Conservation (phyloP, 2,329 filamentous ascomycete genomes). For the Drechslera avenae region DNA sequence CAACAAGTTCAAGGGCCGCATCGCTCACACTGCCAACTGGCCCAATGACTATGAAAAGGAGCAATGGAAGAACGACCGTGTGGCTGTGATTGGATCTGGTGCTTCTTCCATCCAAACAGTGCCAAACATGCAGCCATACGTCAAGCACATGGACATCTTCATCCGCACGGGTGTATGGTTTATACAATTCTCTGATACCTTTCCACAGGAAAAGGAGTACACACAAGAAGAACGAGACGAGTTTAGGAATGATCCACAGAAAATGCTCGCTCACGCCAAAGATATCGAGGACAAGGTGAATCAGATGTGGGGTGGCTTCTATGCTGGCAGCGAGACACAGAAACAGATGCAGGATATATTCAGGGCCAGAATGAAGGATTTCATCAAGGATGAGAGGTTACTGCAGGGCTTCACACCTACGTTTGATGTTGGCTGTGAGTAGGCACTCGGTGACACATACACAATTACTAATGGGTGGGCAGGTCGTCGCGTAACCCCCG, state of each 20-base stretch:
- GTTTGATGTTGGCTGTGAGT: constrained; percentile 53
- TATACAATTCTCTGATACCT: constrained; percentile 54
- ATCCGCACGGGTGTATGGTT: constrained; percentile 55
- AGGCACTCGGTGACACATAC: too few species aligned
- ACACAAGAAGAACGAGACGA: constrained; percentile 49
- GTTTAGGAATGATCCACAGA: constrained; percentile 51
- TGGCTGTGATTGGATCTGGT: constrained; percentile 55
- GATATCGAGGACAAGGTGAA: constrained; percentile 56
- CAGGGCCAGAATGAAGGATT: constrained; percentile 54
- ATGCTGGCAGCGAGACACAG: constrained; percentile 51
- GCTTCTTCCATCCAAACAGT: constrained; percentile 55
- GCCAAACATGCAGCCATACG: constrained; percentile 54
- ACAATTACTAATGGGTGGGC: not conserved
- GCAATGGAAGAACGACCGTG: constrained; percentile 48
- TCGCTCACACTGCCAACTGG: constrained; percentile 55
- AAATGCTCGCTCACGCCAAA: constrained; percentile 53
- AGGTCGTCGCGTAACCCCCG: constrained; percentile 54
- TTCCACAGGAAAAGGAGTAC: constrained; percentile 54
- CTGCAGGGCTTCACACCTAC: constrained; percentile 55
- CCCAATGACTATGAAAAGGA: constrained; percentile 53
- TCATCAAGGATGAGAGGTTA: constrained; percentile 58
- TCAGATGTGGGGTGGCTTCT: constrained; percentile 55
- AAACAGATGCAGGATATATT: constrained; percentile 48
- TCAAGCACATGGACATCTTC: constrained; percentile 55
- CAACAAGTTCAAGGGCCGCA: constrained; percentile 53